Evolutionary conservation across 1,139 yeast species (phyloP).

Genomic region (Blastobotrys illinoisensis): DNA sequence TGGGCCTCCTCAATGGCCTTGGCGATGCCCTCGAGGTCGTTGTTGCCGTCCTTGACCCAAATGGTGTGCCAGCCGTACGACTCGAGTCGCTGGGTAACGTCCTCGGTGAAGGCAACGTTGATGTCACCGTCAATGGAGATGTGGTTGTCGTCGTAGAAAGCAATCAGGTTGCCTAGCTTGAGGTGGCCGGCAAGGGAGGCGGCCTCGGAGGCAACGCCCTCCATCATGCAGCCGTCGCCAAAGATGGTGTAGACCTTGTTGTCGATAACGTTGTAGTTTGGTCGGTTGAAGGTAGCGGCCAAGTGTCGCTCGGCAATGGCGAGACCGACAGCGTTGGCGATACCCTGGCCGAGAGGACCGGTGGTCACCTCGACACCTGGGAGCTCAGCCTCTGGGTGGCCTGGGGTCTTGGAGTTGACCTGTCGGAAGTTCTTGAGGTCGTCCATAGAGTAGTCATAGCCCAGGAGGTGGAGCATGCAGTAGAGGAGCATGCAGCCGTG

Average conservation of each 20-base stretch:
- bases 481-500: slow-evolving; percentile 94
- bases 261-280: slow-evolving; percentile 60
- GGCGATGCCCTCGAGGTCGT: slow-evolving; percentile 65
- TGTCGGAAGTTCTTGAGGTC: slow-evolving; percentile 93
- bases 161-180: slow-evolving; percentile 88
- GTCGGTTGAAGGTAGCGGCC: slow-evolving; percentile 92
- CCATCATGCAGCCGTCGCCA: slow-evolving; percentile 99
- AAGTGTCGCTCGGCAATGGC: slow-evolving; percentile 92
- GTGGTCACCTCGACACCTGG: slow-evolving; percentile 98
- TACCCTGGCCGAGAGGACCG: slow-evolving; percentile 99
- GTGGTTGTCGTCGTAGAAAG: slow-evolving; percentile 95
- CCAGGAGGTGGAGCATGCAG: slow-evolving; percentile 78
- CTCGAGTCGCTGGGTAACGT: slow-evolving; percentile 78
- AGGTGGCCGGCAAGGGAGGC: slow-evolving; percentile 94
- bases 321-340: slow-evolving; percentile 92
- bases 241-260: slow-evolving; percentile 73
- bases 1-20: slow-evolving; percentile 56
- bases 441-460: slow-evolving; percentile 74
- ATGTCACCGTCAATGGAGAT: slow-evolving; percentile 97
- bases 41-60: slow-evolving; percentile 75
- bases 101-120: slow-evolving; percentile 88
- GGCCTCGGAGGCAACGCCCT: slow-evolving; percentile 96
- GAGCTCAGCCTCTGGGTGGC: slow-evolving; percentile 79
- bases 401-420: slow-evolving; percentile 87
- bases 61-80: slow-evolving; percentile 94